Evolutionary conservation across 176 grass and related monocot genomes (phyloP), one percentile per base, ranked within the genome.

Genomic region (Bonia amplexicaulis): DNA sequence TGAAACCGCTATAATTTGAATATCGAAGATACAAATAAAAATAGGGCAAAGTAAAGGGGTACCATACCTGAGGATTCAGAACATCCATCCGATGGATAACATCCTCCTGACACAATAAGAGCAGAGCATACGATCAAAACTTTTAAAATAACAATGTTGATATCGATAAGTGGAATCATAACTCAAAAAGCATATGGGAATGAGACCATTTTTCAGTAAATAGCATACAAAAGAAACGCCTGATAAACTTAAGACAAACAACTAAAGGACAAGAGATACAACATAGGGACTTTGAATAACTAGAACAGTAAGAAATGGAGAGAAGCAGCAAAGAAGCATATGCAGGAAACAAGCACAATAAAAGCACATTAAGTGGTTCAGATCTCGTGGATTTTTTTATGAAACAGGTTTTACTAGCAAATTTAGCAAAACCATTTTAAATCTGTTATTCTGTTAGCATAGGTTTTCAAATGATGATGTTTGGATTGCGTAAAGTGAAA

Each of bases 1-100:
- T 0, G 41, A 62, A 78, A 68, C 40, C 7, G 1, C 0, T 25
- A 59, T 49, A n/a, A 54, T 71, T 54, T 39, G 7, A 61, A 74
- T 53, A 73, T 51, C 40, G 17, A 77, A 70, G 54, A 83, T 73
- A 64, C 19, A 31, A 22, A 27, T 20, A 77, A 5, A 74, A 31
- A 44, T 13, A 27, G 14, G 54, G 63, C 9, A 44, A 47, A 13
- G 17, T 54, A 22, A 53, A 57, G 27, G 41, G 61, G 64, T 11
- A 58, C 22, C 22, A 76, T 93, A 98, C 95, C 93, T 95, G 93
- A 70, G 93, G 93, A 84, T 98, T 98, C 79, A 98, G 73, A 41
- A 95, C 95, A 74, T 93, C 91, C 93, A 98, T 95, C 73, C 77
- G 76, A 26, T 63, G 79, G 84, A 95, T 98, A 68, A 98, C 78